These are phyloP conservation scores for Solanum hybrid DNA, from an alignment of 305 asterid species.

Conservation along the genomic window DNA sequence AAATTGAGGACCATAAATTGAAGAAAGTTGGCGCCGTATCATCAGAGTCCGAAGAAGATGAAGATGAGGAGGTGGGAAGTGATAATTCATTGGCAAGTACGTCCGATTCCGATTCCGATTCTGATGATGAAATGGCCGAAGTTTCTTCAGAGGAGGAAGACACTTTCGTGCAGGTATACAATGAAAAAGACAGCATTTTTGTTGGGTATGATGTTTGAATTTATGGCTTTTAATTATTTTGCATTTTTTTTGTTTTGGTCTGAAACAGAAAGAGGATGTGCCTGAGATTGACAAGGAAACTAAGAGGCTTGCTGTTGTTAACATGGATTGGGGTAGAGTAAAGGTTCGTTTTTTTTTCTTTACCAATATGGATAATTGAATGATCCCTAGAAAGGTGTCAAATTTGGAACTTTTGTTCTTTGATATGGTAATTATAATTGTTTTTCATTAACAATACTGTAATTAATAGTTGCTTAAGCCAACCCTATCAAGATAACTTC, in stretches of 20 bases:
- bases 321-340: conserved; percentile 84
- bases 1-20: conserved; percentile 21
- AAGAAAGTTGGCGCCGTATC: conserved; percentile 9
- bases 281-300: conserved; percentile 82
- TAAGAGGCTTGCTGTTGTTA: conserved; percentile 64
- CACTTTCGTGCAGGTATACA: conserved; percentile 35
- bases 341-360: conserved; percentile 33
- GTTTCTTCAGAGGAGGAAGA: conserved; percentile 51
- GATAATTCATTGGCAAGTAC: conserved; percentile 40
- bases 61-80: conserved; percentile 20
- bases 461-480: background rate
- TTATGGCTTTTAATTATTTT: background rate
- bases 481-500: background rate
- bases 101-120: conserved; percentile 32
- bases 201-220: background rate
- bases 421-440: background rate
- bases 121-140: conserved; percentile 27
- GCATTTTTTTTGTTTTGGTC: background rate
- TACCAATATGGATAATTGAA: background rate
- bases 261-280: conserved; percentile 47
- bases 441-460: background rate
- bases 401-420: background rate
- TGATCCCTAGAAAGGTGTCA: background rate
- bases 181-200: background rate
- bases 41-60: conserved; percentile 8